Conservation (phyloP, 2,329 filamentous ascomycete genomes). For the Uncinocarpus reesii region DNA sequence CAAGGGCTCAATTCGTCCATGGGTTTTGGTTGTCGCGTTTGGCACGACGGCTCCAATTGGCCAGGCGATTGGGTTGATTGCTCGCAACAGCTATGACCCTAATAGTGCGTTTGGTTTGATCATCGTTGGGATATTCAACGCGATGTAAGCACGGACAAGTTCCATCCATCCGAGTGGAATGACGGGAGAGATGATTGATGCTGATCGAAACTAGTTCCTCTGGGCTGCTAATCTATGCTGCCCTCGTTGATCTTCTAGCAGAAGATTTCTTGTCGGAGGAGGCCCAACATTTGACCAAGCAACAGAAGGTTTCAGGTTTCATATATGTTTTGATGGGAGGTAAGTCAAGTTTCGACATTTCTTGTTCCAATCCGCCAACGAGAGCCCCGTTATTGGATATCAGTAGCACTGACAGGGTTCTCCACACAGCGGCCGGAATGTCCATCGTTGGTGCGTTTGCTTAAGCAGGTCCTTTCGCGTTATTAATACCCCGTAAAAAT, state of each 20-base stretch:
- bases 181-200: background rate
- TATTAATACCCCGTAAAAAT: background rate
- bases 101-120: constrained; percentile 54
- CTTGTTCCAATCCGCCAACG: no score
- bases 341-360: constrained; percentile 28
- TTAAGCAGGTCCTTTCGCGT: constrained; percentile 21
- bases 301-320: constrained; percentile 47
- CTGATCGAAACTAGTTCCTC: constrained; percentile 38
- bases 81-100: constrained; percentile 50
- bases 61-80: constrained; percentile 52
- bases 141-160: constrained; percentile 49
- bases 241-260: constrained; percentile 53
- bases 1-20: constrained; percentile 47
- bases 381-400: background rate
- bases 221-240: constrained; percentile 52
- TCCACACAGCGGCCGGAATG: constrained; percentile 32
- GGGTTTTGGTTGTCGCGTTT: constrained; percentile 53
- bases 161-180: no score
- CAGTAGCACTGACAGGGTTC: background rate
- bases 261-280: constrained; percentile 57
- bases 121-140: constrained; percentile 55
- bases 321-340: constrained; percentile 44
- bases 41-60: constrained; percentile 55
- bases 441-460: constrained; percentile 42
- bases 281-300: constrained; percentile 42